phyloP scores from a whole-genome alignment of 495 filamentous ascomycete genomes.

The Penicillium daleae region DNA sequence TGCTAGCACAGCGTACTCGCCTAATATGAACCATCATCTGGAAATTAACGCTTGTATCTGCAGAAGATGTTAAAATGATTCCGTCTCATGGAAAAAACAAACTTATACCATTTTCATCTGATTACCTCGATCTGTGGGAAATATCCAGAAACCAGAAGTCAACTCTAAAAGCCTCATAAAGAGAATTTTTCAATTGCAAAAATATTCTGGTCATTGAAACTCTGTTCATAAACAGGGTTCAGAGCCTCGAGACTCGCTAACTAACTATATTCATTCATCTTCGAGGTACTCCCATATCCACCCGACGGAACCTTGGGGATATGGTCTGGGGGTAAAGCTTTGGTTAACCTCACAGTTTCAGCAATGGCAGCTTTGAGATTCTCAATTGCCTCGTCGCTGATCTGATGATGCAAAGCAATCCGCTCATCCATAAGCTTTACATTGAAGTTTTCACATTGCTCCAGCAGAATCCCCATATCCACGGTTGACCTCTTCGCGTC shows the following conservation, averaged over 20 bases:
- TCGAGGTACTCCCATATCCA: slow-evolving; percentile 26
- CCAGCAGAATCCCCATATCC: slow-evolving; percentile 27
- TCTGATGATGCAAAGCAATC: slow-evolving; percentile 33
- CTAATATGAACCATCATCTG: too few relatives aligned
- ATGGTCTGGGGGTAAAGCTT: slow-evolving; percentile 11
- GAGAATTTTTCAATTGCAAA: slow-evolving; percentile 6
- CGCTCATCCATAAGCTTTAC: slow-evolving; percentile 31
- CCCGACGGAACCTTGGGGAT: slow-evolving; percentile 8
- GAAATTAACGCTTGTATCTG: too few relatives aligned
- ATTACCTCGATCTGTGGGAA: too few relatives aligned
- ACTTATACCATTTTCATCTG: too few relatives aligned
- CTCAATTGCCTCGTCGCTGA: slow-evolving; percentile 29
- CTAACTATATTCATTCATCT: slow-evolving; percentile 31
- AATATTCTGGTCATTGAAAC: neutral
- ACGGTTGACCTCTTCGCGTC: slow-evolving; percentile 52
- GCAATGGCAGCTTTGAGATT: slow-evolving; percentile 26
- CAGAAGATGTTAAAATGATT: too few relatives aligned
- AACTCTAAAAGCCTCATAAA: too few relatives aligned
- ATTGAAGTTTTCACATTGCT: slow-evolving; percentile 22
- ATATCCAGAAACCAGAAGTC: too few relatives aligned
- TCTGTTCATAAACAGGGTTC: neutral
- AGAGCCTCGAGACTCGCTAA: neutral
- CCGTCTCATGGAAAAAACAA: too few relatives aligned
- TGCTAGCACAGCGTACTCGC: too few relatives aligned
- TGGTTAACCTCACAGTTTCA: slow-evolving; percentile 21